phyloP scores from a whole-genome alignment of 73 alveolate genomes.

The Diophrys appendiculata region DNA sequence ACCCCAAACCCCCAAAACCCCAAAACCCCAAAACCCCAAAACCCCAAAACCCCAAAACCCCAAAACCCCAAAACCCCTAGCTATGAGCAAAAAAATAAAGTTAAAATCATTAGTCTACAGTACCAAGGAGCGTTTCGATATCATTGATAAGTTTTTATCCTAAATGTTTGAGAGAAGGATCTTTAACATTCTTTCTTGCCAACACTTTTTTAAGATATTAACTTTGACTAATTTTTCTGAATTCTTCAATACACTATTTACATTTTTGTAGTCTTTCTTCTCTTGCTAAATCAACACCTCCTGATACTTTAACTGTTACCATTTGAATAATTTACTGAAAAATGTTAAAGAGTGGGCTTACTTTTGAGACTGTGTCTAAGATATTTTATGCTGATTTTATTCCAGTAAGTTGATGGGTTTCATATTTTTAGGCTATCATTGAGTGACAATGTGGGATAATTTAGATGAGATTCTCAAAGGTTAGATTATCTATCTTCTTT shows the following conservation, averaged over 20 bases:
- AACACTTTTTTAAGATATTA: slow-evolving; percentile 28
- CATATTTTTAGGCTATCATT: slow-evolving; percentile 61
- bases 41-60: slow-evolving; percentile 29
- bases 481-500: slow-evolving; percentile 34
- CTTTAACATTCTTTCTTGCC: too few relatives aligned
- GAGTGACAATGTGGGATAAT: slow-evolving; percentile 34
- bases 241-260: slow-evolving; percentile 47
- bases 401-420: slow-evolving; percentile 68
- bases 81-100: neutral
- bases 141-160: too few relatives aligned
- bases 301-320: slow-evolving; percentile 35
- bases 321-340: slow-evolving; percentile 30
- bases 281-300: slow-evolving; percentile 68
- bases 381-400: slow-evolving; percentile 28
- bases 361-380: slow-evolving; percentile 38
- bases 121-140: too few relatives aligned
- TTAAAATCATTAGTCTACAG: too few relatives aligned
- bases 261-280: slow-evolving; percentile 66
- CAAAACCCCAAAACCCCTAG: slow-evolving; percentile 21
- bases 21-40: neutral
- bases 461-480: slow-evolving; percentile 42
- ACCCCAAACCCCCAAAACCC: neutral
- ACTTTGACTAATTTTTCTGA: slow-evolving; percentile 20
- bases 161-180: too few relatives aligned
- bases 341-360: neutral